These are phyloP conservation scores for Paramecium tetraurelia DNA, from an alignment of 73 alveolate species.

Conservation along the genomic window DNA sequence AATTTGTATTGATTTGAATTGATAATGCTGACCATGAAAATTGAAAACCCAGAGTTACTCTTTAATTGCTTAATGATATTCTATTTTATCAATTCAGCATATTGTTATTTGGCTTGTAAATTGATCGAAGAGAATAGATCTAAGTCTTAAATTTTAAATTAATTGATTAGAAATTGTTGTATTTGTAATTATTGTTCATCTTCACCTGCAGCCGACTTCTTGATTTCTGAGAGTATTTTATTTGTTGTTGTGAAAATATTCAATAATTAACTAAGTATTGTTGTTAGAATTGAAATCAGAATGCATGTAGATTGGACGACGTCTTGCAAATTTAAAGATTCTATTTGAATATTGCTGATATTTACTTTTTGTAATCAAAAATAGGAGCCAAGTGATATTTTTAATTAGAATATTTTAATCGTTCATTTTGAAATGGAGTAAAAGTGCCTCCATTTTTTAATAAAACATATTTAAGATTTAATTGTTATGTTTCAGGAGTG, in stretches of 20 bases:
- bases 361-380: conserved; percentile 20
- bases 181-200: not conserved
- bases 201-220: not conserved
- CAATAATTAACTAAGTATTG: not conserved
- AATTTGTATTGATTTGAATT: conserved; percentile 39
- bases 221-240: not conserved
- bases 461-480: conserved; percentile 19
- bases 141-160: not conserved
- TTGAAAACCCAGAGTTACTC: not conserved
- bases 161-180: not conserved
- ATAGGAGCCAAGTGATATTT: conserved; percentile 5
- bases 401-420: not conserved
- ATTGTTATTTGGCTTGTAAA: not conserved
- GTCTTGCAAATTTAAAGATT: not conserved
- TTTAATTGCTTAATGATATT: not conserved
- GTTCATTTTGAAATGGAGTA: not conserved
- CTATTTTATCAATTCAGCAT: not conserved
- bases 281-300: not conserved
- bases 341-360: not conserved
- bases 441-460: not conserved
- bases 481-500: not conserved
- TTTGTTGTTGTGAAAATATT: not conserved
- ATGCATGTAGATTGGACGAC: conserved; percentile 32
- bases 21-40: not conserved
- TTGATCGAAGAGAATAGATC: not conserved